Evolutionary conservation across 1,284 basidiomycete species (phyloP).

Genomic region (Phellinidium pouzarii): DNA sequence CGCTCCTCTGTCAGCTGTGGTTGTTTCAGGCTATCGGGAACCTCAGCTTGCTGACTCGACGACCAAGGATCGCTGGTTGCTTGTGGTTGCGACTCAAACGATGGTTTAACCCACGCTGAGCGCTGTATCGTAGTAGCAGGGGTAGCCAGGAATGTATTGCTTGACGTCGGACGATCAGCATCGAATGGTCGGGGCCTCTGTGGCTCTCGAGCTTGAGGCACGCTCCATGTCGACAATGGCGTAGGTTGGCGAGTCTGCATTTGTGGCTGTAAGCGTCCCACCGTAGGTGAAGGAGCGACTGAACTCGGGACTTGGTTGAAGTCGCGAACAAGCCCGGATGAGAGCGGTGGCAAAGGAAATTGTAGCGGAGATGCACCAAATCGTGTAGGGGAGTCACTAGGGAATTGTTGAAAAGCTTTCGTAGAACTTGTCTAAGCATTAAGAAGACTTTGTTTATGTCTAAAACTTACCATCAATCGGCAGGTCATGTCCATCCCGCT

Average conservation of each 20-base stretch:
- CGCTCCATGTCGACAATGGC: slow-evolving; percentile 14
- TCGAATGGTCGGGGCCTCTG: slow-evolving; percentile 16
- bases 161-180: slow-evolving; percentile 10
- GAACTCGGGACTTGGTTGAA: slow-evolving; percentile 10
- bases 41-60: neutral
- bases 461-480: neutral
- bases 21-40: slow-evolving; percentile 4
- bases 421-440: neutral
- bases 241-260: neutral
- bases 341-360: slow-evolving; percentile 5
- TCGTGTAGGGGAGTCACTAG: neutral
- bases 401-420: slow-evolving; percentile 6
- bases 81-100: slow-evolving; percentile 3
- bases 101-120: slow-evolving; percentile 4
- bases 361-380: slow-evolving; percentile 5
- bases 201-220: slow-evolving; percentile 1
- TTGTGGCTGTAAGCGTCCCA: slow-evolving; percentile 5
- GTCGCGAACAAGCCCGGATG: slow-evolving; percentile 5
- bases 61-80: slow-evolving; percentile 5
- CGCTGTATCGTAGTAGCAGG: neutral
- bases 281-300: neutral
- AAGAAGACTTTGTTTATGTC: neutral
- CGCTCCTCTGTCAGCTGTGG: slow-evolving; percentile 15
- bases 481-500: neutral
- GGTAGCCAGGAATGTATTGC: slow-evolving; percentile 9